These are phyloP conservation scores for Populus hybrid DNA, from an alignment of 441 rosid species.

Conservation along the genomic window DNA sequence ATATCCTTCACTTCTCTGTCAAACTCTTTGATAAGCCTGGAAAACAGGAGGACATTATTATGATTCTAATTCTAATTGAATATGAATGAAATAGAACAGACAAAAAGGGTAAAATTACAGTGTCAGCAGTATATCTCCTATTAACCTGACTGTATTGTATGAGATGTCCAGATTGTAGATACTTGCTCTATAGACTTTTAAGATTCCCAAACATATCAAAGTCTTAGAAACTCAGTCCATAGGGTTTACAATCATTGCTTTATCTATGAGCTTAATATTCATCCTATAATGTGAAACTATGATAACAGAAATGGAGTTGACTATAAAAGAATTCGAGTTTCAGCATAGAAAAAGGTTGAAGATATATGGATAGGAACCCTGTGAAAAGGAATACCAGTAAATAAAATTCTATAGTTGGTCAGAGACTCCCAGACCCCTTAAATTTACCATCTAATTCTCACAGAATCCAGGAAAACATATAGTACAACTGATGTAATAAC, in stretches of 20 bases:
- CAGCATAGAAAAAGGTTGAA: background rate
- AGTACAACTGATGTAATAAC: background rate
- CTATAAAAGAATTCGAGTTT: background rate
- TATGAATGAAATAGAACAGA: background rate
- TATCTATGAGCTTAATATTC: background rate
- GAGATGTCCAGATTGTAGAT: background rate
- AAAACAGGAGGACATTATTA: conserved; percentile 8
- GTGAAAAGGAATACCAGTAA: background rate
- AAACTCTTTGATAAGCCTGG: conserved; percentile 91
- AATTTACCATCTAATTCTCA: background rate
- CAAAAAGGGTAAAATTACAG: background rate
- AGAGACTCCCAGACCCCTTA: background rate
- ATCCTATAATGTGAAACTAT: background rate
- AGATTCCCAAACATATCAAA: background rate
- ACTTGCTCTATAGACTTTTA: background rate
- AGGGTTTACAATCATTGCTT: background rate
- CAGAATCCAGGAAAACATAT: background rate
- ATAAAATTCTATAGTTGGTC: background rate
- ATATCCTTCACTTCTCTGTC: conserved; percentile 71
- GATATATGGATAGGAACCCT: background rate
- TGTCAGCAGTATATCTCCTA: background rate
- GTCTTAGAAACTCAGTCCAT: background rate
- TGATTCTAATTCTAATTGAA: background rate
- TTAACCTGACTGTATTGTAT: background rate
- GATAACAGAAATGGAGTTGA: background rate